Evolutionary conservation across 2,329 filamentous ascomycete species (phyloP).

Genomic region (Berkeleyomyces rouxiae): DNA sequence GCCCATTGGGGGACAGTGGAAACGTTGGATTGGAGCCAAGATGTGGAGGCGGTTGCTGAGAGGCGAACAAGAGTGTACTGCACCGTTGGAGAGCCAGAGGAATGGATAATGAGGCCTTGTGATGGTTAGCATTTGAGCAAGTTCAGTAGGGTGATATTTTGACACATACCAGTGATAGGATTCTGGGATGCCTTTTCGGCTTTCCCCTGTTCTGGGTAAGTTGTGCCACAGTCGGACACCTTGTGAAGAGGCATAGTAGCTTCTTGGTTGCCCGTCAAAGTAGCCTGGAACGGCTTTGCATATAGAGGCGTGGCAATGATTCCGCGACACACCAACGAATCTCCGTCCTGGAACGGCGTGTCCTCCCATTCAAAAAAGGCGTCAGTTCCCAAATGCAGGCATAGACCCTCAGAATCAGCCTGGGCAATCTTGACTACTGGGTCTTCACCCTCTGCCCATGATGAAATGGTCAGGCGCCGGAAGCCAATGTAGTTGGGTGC

Average conservation of each 20-base stretch:
- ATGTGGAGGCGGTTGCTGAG: constrained; percentile 32
- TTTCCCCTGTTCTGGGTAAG: constrained; percentile 23
- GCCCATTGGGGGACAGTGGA: constrained; percentile 29
- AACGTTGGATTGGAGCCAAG: constrained; percentile 32
- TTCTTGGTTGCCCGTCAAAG: constrained; percentile 21
- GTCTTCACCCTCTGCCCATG: constrained; percentile 22
- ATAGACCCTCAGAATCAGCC: constrained; percentile 30
- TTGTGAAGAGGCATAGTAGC: constrained; percentile 22
- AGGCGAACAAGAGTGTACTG: constrained; percentile 36
- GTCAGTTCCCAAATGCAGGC: constrained; percentile 33
- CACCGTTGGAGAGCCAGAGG: constrained; percentile 22
- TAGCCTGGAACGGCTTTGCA: constrained; percentile 34
- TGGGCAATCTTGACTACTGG: constrained; percentile 25
- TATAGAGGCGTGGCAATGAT: constrained; percentile 36
- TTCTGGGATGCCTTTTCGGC: constrained; percentile 20
- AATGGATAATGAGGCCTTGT: constrained; percentile 31
- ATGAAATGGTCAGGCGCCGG: constrained; percentile 29
- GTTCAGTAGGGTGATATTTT: constrained; percentile 16
- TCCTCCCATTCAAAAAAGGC: constrained; percentile 41
- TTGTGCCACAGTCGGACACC: constrained; percentile 29
- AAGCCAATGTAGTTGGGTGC: constrained; percentile 38
- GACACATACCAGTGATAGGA: constrained; percentile 28
- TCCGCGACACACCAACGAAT: constrained; percentile 30
- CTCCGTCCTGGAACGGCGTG: constrained; percentile 27
- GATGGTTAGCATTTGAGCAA: not conserved